Base-by-base conservation (phyloP, 768 basidiomycete species). In the Lactarius evosmus region DNA sequence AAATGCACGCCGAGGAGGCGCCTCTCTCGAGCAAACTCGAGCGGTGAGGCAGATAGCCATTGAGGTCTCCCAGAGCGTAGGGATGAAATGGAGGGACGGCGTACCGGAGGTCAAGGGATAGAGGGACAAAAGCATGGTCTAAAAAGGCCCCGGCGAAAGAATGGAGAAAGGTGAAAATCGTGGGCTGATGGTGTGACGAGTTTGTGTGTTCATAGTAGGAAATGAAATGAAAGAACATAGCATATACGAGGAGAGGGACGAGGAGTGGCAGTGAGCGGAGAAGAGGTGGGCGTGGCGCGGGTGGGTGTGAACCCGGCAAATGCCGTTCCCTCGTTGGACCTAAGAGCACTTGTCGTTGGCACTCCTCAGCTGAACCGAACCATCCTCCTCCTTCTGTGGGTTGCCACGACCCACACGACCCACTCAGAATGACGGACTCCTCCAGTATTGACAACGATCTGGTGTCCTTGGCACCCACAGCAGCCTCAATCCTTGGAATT, bases 401-500 rank as follows among this genome's bases (percentile, higher is more conserved):
- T 69, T 53, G 46, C 66, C 53, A 64, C 68, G 61, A 61, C 66
- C 61, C 49, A 61, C 49, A 61, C 52, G 59, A 61, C 16, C 46
- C 16, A 57, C 36, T 54, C 58, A 54, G 58, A 49, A 69, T 69
- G 68, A 63, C 55, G 38, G 66, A 69, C 25, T 54, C 62, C 33
- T 58, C 62, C n/a, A 60, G 58, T 41, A 32, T 57, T n/a, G 62
- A 65, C 14, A 56, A 60, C 54, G 59, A 54, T 14, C 16, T 58
- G 27, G 51, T 58, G 52, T 66, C 67, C 61, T 36, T 54, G 53
- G 65, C 71, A 67, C 72, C 72, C 70, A 73, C 72, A 69, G 79
- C 83, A 69, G 73, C 82, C 44, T 81, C 86, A 51, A 69, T 86
- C 63, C 80, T 89, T 59, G 86, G 86, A 65, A 75, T 89, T 71